Percentiles rank a stretch among this genome's conserved stretches.
Conservation (phyloP, 306 rosid genomes). For the Trifolium fragiferum region DNA sequence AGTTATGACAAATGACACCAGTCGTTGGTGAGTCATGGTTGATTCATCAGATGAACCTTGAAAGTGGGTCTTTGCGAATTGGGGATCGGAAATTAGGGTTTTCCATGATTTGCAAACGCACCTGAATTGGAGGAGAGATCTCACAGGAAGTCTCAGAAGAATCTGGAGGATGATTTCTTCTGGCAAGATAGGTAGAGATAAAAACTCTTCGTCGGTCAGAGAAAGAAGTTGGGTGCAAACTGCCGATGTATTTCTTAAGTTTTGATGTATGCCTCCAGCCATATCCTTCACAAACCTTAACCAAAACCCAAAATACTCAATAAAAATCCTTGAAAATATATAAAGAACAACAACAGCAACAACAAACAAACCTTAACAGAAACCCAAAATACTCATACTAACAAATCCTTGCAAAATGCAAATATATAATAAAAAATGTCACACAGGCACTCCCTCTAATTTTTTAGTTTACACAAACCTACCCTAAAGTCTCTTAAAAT, state of each 20-base stretch:
- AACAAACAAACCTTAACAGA: not conserved
- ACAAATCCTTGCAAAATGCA: too few species aligned
- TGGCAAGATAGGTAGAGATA: not conserved
- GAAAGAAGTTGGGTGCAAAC: not conserved
- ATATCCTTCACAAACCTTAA: not conserved
- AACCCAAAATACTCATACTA: too few species aligned
- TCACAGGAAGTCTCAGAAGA: conserved; percentile 20
- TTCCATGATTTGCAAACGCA: conserved; percentile 41
- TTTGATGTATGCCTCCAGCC: not conserved
- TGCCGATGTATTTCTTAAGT: not conserved
- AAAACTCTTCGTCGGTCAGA: not conserved
- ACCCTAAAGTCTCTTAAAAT: too few species aligned
- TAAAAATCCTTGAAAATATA: not conserved
- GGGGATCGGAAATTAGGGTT: conserved; percentile 32
- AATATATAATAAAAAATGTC: too few species aligned
- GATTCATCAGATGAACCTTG: not conserved
- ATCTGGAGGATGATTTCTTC: conserved; percentile 25
- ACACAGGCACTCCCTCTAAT: not conserved
- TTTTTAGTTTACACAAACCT: not conserved
- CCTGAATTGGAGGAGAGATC: not conserved
- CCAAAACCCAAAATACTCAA: too few species aligned
- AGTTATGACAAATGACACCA: not conserved
- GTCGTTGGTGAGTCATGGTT: not conserved
- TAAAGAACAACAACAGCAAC: not conserved
- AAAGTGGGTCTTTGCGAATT: conserved; percentile 35